Percentiles rank a stretch among this genome's conserved stretches.
phyloP scores from a whole-genome alignment of 2,329 filamentous ascomycete genomes.

The Claviceps citrina region DNA sequence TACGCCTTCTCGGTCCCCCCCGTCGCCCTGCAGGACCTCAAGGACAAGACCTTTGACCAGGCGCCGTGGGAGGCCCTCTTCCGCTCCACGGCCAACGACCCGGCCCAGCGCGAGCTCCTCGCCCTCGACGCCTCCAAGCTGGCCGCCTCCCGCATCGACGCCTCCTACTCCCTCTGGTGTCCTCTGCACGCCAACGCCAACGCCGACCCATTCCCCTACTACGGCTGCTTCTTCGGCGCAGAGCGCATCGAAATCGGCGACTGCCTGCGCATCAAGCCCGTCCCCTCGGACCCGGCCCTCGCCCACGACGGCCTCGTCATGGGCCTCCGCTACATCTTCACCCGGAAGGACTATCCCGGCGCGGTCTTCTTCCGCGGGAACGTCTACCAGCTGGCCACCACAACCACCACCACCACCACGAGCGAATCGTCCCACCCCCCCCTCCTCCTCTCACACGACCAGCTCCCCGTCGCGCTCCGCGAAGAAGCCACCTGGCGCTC shows the following conservation, averaged over 20 bases:
- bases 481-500: conserved; percentile 26
- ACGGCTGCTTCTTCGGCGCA: conserved; percentile 35
- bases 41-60: conserved; percentile 24
- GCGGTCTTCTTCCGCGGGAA: conserved; percentile 26
- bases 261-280: conserved; percentile 30
- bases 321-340: conserved; percentile 26
- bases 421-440: too few species aligned
- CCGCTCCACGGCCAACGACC: conserved; percentile 17
- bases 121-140: conserved; percentile 36
- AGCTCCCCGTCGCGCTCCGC: conserved; percentile 25
- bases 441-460: conserved; percentile 19
- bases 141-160: conserved; percentile 32
- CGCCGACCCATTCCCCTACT: conserved; percentile 22
- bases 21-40: conserved; percentile 24
- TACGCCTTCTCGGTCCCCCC: conserved; percentile 35
- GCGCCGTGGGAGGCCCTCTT: conserved; percentile 28
- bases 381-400: conserved; percentile 22
- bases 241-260: conserved; percentile 34
- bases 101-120: conserved; percentile 25
- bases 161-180: conserved; percentile 34
- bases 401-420: conserved; percentile 13
- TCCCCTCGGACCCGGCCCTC: conserved; percentile 21
- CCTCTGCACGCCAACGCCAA: conserved; percentile 15
- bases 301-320: conserved; percentile 19
- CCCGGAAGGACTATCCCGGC: conserved; percentile 20